Evolutionary conservation across 2,329 filamentous ascomycete species (phyloP).

Genomic region (Grosmannia penicillata): DNA sequence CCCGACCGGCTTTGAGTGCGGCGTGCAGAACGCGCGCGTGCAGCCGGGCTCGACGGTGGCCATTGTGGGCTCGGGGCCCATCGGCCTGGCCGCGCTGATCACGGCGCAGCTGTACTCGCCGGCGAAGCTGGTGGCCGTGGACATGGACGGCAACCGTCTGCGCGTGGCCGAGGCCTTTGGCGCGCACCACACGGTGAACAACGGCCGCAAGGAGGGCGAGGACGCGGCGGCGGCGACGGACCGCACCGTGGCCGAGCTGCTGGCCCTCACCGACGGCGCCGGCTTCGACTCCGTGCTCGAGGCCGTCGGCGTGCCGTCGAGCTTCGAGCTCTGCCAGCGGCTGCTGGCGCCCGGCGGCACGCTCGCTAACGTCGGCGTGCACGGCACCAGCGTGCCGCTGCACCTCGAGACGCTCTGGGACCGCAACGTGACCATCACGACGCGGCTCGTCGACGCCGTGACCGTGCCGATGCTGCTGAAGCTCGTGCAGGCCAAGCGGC

Average conservation of each 20-base stretch:
- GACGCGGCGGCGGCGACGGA: too few species aligned
- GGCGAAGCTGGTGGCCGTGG: conserved; percentile 33
- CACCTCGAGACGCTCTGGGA: conserved; percentile 39
- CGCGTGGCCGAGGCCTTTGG: conserved; percentile 31
- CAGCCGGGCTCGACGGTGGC: conserved; percentile 35
- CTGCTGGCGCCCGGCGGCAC: conserved; percentile 36
- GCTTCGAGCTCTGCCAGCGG: conserved; percentile 37
- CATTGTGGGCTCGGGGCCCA: conserved; percentile 39
- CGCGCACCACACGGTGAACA: conserved; percentile 28
- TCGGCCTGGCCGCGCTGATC: conserved; percentile 39
- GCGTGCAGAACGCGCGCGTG: conserved; percentile 34
- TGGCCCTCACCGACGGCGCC: conserved; percentile 29
- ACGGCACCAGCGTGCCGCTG: conserved; percentile 35
- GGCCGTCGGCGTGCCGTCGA: conserved; percentile 37
- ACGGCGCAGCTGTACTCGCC: conserved; percentile 40
- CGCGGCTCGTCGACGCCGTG: conserved; percentile 29
- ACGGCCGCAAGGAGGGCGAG: conserved; percentile 16
- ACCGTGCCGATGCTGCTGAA: conserved; percentile 34
- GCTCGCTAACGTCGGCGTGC: conserved; percentile 44
- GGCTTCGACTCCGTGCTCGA: conserved; percentile 44
- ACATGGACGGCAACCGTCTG: conserved; percentile 32
- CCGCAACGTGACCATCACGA: conserved; percentile 36
- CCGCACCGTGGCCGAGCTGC: conserved; percentile 18
- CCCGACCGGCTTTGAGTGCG: conserved; percentile 40
- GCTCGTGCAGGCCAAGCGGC: conserved; percentile 23